phyloP scores from a whole-genome alignment of 2,329 filamentous ascomycete species.

The Pseudocercospora fijiensis region DNA sequence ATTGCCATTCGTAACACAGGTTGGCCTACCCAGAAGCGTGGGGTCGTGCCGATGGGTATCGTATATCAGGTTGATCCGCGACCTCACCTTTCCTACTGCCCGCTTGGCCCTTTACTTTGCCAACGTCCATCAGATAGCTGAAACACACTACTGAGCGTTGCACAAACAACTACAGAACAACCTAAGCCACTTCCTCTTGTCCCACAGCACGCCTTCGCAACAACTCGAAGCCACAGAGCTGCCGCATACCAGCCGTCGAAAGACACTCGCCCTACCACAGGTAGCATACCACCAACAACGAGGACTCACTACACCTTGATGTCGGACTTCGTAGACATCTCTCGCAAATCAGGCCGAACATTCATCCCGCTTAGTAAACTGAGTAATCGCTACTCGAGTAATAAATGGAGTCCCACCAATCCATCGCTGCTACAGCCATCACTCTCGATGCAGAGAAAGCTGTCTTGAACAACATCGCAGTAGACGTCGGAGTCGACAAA shows the following conservation, averaged over 20 bases:
- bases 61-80: constrained; percentile 15
- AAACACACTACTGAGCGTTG: constrained; percentile 6
- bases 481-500: constrained; percentile 15
- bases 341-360: constrained; percentile 49
- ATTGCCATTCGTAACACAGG: constrained; percentile 6
- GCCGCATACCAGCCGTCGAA: constrained; percentile 17
- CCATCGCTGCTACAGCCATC: constrained; percentile 36
- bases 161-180: not conserved
- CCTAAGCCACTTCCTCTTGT: not conserved
- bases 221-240: constrained; percentile 10
- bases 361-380: constrained; percentile 48
- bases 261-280: constrained; percentile 6
- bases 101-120: constrained; percentile 1
- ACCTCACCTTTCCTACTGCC: constrained; percentile 9
- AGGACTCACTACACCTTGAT: constrained; percentile 30
- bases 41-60: constrained; percentile 9
- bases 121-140: constrained; percentile 6
- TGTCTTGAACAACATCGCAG: constrained; percentile 37
- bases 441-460: constrained; percentile 36
- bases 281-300: constrained; percentile 13
- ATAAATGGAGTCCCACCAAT: constrained; percentile 44
- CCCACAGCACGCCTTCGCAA: not conserved
- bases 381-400: constrained; percentile 39
- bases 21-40: constrained; percentile 10
- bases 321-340: constrained; percentile 41